phyloP scores from a whole-genome alignment of 2,329 filamentous ascomycete genomes.

The Leptographium galeiforme region DNA sequence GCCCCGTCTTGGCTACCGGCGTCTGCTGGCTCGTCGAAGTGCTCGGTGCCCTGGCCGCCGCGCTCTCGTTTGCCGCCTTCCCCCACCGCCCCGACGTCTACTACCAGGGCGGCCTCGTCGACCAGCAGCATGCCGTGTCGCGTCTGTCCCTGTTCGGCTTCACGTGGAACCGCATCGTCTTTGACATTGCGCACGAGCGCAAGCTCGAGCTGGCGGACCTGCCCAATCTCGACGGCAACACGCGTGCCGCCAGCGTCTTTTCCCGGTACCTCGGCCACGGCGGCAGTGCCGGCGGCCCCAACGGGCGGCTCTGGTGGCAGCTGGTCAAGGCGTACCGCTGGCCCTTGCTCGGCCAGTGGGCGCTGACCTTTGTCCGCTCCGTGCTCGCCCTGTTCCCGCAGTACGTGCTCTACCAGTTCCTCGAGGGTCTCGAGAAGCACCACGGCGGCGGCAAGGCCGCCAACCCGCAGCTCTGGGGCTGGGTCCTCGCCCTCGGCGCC shows the following conservation, averaged over 20 bases:
- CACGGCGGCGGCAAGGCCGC: constrained; percentile 6
- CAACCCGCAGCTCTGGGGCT: constrained; percentile 17
- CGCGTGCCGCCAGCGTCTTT: constrained; percentile 16
- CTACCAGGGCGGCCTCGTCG: constrained; percentile 17
- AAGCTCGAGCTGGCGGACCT: constrained; percentile 19
- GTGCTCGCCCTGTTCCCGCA: constrained; percentile 20
- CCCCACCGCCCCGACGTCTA: constrained; percentile 22
- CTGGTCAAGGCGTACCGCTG: constrained; percentile 16
- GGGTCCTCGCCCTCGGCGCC: constrained; percentile 18
- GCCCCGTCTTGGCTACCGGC: constrained; percentile 6
- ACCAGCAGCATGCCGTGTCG: constrained; percentile 21
- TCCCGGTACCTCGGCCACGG: constrained; percentile 11
- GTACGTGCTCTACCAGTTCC: constrained; percentile 21
- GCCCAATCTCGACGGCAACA: constrained; percentile 17
- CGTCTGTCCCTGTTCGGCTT: constrained; percentile 17
- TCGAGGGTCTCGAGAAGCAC: constrained; percentile 18
- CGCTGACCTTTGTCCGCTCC: constrained; percentile 17
- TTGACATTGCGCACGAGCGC: constrained; percentile 16
- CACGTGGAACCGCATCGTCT: constrained; percentile 20
- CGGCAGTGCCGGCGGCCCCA: constrained; percentile 9
- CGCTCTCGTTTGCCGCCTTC: constrained; percentile 17
- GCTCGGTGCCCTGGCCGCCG: constrained; percentile 11
- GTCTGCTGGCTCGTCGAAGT: constrained; percentile 17
- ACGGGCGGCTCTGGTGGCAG: constrained; percentile 19
- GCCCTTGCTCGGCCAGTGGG: constrained; percentile 19